These are phyloP conservation scores for Cladobotryum protrusum DNA, from an alignment of 2,329 filamentous ascomycete genomes.

Conservation along the genomic window DNA sequence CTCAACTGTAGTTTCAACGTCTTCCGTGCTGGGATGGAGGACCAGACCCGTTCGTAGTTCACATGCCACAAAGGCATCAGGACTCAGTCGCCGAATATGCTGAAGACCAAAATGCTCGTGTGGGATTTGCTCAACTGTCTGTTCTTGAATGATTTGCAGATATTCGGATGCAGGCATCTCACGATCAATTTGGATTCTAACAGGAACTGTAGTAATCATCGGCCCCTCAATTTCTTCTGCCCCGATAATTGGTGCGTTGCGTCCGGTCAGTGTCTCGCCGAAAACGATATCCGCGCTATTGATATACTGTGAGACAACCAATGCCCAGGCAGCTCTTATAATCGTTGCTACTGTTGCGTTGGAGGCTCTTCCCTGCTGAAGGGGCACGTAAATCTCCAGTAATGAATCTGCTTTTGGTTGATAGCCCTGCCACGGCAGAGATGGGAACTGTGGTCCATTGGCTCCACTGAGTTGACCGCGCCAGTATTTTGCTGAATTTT, in stretches of 20 bases:
- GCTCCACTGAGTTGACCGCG: constrained; percentile 39
- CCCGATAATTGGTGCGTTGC: constrained; percentile 42
- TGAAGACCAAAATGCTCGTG: constrained; percentile 60
- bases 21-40: constrained; percentile 41
- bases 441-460: constrained; percentile 41
- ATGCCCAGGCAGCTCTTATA: constrained; percentile 53
- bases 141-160: constrained; percentile 50
- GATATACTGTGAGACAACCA: constrained; percentile 48
- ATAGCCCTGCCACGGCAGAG: constrained; percentile 41
- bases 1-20: constrained; percentile 19
- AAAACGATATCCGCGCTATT: constrained; percentile 49
- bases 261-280: constrained; percentile 53
- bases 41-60: constrained; percentile 50
- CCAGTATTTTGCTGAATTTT: constrained; percentile 41
- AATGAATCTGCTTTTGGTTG: constrained; percentile 47
- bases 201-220: constrained; percentile 55
- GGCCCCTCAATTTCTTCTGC: constrained; percentile 52
- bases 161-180: constrained; percentile 39
- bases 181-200: constrained; percentile 39
- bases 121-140: constrained; percentile 51
- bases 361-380: constrained; percentile 25
- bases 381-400: constrained; percentile 44
- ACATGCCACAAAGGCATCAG: constrained; percentile 49
- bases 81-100: constrained; percentile 50
- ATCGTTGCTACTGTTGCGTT: constrained; percentile 49